Base-by-base conservation (phyloP, 73 alveolate genomes). In the Effrenium voratum region DNA sequence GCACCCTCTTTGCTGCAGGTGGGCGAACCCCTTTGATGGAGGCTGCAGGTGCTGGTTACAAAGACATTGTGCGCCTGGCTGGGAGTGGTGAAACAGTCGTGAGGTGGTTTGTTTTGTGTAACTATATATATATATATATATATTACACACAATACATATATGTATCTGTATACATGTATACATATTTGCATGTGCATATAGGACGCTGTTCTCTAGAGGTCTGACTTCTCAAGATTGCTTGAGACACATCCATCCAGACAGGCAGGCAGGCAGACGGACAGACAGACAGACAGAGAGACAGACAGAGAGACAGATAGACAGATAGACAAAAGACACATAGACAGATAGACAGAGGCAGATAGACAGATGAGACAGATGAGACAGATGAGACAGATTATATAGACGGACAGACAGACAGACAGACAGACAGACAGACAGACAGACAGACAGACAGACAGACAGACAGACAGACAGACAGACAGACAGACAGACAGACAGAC, bases 41-140 rank as follows among this genome's bases (percentile, higher is more conserved):
- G 52, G 98, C 98, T n/a, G 98, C 98, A 26, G 98, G 98, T 16
- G 98, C 90, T 34, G 98, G 98, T 12, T 91, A 70, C 98, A 91
- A 91, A 32, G 98, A 87, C 84, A 87, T 87, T 30, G 95, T 43
- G 19, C n/a, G n/a, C n/a, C n/a, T n/a, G n/a, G n/a, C n/a, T n/a
- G n/a, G n/a, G n/a, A n/a, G n/a, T n/a, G n/a, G n/a, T n/a, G n/a
- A n/a, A n/a, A n/a, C n/a, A n/a, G n/a, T n/a, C n/a, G n/a, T n/a
- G n/a, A n/a, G n/a, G n/a, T n/a, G n/a, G n/a, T n/a, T n/a, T n/a
- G n/a, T n/a, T n/a, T n/a, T n/a, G n/a, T n/a, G n/a, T n/a, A n/a
- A n/a, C n/a, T n/a, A n/a, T n/a, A n/a, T n/a, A n/a, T n/a, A n/a
- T n/a, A n/a, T n/a, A n/a, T n/a, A n/a, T n/a, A n/a, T n/a, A n/a